Evolutionary conservation across 441 rosid species (phyloP).

Genomic region (Metrosideros polymorpha): DNA sequence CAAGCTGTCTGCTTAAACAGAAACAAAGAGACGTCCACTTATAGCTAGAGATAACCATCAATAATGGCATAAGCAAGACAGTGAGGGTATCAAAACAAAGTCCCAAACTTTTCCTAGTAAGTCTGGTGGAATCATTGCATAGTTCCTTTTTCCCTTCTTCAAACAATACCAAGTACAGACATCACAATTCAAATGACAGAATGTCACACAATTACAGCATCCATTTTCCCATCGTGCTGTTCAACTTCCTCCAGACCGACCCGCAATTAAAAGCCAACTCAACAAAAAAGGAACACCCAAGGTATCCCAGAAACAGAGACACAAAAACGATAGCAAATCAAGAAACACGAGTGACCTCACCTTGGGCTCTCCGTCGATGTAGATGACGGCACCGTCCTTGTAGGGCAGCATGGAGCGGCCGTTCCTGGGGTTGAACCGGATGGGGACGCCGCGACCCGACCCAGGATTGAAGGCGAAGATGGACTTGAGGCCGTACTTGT

Average conservation of each 20-base stretch:
- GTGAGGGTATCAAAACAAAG: neutral
- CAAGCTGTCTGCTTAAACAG: neutral
- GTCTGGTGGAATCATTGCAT: neutral
- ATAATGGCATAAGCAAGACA: neutral
- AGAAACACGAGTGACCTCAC: conserved; percentile 12
- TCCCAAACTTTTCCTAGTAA: neutral
- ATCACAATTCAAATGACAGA: neutral
- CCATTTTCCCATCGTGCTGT: neutral
- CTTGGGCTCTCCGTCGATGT: conserved; percentile 85
- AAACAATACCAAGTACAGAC: neutral
- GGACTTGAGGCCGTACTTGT: conserved; percentile 63
- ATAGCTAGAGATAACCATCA: neutral
- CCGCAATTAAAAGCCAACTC: neutral
- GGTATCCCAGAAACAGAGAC: neutral
- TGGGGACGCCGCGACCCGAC: conserved; percentile 67
- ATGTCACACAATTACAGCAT: neutral
- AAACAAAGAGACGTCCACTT: neutral
- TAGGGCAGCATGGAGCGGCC: conserved; percentile 67
- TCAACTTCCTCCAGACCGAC: neutral
- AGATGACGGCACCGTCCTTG: conserved; percentile 55
- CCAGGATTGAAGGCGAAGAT: conserved; percentile 58
- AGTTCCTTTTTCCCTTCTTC: neutral
- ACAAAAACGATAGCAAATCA: neutral
- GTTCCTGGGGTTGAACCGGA: conserved; percentile 60
- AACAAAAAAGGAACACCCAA: neutral